Base-by-base conservation (phyloP, 441 rosid genomes). In the Erodium texanum region DNA sequence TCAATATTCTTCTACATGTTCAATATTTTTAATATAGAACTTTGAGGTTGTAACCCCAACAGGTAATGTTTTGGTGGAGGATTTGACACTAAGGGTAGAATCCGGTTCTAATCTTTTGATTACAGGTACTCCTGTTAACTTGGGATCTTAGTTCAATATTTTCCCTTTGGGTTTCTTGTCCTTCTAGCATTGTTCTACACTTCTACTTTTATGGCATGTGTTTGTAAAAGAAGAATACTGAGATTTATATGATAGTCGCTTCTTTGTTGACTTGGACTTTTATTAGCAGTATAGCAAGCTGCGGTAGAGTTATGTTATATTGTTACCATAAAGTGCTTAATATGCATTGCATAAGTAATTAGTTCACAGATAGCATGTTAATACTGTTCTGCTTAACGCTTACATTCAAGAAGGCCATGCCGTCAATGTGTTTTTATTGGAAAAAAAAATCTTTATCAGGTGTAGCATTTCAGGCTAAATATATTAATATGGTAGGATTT, bases 21-120 rank as follows among this genome's bases (percentile, higher is more conserved):
- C 65, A 68, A 27, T 71, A 41, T 74, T 68, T 75, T 86, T 58
- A 81, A 66, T 16, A 19, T 70, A 64, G 20, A 66, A 29, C 36
- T 77, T 74, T 36, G 82, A 96, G 99, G 98, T 96, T 85, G 97
- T 93, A 65, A 96, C 99, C 56, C 99, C 99, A 62, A 93, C 90
- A 68, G 92, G 91, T 45, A 93, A 93, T 82, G 85, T 89, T 76
- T 83, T 93, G 87, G 98, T 96, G 78, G 83, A 90, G 85, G 92
- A 90, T 85, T 87, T 96, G 76, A 84, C 85, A 72, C 86, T 96
- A 77, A 89, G 77, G 83, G 90, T 96, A 74, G 93, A 89, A 76
- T 82, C 96, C 64, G 97, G 98, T 68, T 93, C 97, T 69, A 96
- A 96, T 86, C 91, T 95, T 69, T 78, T 95, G 82, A 95, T 95